A percentile compares a stretch with the other conserved stretches of the same genome.
Conservation (phyloP, 192 early-diverging fungal species). For the Phlyctochytrium bullatum region DNA sequence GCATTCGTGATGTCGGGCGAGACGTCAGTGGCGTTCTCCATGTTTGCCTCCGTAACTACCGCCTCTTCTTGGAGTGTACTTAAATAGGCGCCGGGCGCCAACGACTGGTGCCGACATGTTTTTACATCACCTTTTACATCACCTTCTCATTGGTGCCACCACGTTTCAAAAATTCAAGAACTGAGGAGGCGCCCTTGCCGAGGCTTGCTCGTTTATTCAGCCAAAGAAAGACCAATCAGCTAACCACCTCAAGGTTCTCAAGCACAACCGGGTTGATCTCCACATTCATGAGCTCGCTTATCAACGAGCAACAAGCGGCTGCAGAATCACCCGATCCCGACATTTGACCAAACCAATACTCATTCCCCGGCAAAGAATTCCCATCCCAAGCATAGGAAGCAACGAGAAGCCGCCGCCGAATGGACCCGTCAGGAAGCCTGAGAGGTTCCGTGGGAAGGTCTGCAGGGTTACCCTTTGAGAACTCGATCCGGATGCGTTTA, state of each 20-base stretch:
- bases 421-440: neutral
- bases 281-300: conserved; percentile 40
- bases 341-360: conserved; percentile 32
- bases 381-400: conserved; percentile 41
- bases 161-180: too few species aligned
- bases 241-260: conserved; percentile 5
- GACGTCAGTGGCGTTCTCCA: too few species aligned
- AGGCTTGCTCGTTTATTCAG: too few species aligned
- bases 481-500: conserved; percentile 33
- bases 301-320: conserved; percentile 36
- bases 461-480: conserved; percentile 36
- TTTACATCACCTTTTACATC: too few species aligned
- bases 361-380: conserved; percentile 39
- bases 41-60: too few species aligned
- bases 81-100: too few species aligned
- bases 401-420: conserved; percentile 22
- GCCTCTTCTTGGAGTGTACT: too few species aligned
- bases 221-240: neutral
- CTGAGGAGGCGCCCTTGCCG: too few species aligned
- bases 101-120: too few species aligned
- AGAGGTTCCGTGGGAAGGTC: conserved; percentile 12
- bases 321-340: conserved; percentile 39
- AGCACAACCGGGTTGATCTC: conserved; percentile 26
- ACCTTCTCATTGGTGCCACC: too few species aligned
- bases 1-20: too few species aligned